Evolutionary conservation across 345 rosid genomes (phyloP).

Genomic region (Tarenaya hassleriana): DNA sequence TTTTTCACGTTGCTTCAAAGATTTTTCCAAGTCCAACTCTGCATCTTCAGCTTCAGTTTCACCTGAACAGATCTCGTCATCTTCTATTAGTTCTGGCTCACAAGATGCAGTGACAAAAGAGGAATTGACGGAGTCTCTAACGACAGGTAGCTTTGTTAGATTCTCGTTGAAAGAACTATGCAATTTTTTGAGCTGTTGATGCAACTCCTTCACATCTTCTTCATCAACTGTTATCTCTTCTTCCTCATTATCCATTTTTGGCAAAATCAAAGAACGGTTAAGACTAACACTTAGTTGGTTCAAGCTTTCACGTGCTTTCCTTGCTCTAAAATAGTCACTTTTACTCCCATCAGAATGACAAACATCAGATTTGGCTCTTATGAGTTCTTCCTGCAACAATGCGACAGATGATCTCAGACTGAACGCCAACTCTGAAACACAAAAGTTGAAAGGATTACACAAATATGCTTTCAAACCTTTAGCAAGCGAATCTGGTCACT

Average conservation of each 20-base stretch:
- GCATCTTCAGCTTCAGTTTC: constrained; percentile 54
- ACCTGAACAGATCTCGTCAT: constrained; percentile 50
- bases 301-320: constrained; percentile 66
- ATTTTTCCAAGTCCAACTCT: constrained; percentile 34
- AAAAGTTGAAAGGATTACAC: not conserved
- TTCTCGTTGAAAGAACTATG: constrained; percentile 40
- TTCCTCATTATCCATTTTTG: constrained; percentile 48
- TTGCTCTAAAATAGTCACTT: constrained; percentile 43
- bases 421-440: constrained; percentile 16
- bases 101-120: constrained; percentile 59
- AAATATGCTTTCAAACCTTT: constrained; percentile 39
- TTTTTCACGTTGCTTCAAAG: constrained; percentile 26
- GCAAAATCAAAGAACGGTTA: constrained; percentile 80
- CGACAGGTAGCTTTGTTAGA: constrained; percentile 37
- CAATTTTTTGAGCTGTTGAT: constrained; percentile 57
- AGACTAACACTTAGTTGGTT: constrained; percentile 88
- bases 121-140: constrained; percentile 44
- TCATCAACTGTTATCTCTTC: constrained; percentile 59
- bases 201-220: constrained; percentile 65
- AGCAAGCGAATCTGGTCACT: constrained; percentile 93
- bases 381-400: constrained; percentile 79
- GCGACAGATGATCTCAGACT: constrained; percentile 14
- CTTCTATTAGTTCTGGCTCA: constrained; percentile 55
- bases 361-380: constrained; percentile 64
- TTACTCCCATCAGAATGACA: constrained; percentile 39